Conservation (phyloP, 192 early-diverging fungal genomes). For the Piromyces sp. region DNA sequence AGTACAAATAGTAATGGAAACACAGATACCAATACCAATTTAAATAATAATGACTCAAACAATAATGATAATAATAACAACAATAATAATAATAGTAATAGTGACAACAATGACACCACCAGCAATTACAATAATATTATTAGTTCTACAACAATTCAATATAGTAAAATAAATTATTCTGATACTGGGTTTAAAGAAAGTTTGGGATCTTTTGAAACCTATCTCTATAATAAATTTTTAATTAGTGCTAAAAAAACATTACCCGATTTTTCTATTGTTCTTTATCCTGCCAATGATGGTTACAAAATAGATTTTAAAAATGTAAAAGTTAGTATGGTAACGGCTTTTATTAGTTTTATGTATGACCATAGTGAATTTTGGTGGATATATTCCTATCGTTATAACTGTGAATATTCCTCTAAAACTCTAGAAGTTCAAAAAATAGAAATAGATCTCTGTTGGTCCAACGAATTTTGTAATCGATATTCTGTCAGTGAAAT, state of each 20-base stretch:
- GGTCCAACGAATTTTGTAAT: neutral
- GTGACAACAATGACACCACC: no score
- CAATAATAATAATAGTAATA: neutral
- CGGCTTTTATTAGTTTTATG: neutral
- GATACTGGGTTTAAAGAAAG: neutral
- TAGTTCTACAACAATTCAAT: neutral
- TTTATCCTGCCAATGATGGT: neutral
- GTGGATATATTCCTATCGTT: neutral
- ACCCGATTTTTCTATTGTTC: neutral
- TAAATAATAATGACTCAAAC: no score
- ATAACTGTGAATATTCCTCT: neutral
- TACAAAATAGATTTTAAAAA: neutral
- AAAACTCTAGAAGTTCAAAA: neutral
- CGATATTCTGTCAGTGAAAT: neutral
- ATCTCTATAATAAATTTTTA: neutral
- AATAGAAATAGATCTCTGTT: neutral
- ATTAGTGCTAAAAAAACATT: neutral
- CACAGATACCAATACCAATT: no score
- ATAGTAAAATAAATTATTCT: neutral
- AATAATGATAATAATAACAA: neutral
- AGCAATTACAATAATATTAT: no score
- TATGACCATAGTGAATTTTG: neutral
- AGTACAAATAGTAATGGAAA: no score
- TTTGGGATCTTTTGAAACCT: neutral
- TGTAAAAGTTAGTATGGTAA: neutral